phyloP scores from a whole-genome alignment of 2,329 filamentous ascomycete species.

The Penicillium sp. region DNA sequence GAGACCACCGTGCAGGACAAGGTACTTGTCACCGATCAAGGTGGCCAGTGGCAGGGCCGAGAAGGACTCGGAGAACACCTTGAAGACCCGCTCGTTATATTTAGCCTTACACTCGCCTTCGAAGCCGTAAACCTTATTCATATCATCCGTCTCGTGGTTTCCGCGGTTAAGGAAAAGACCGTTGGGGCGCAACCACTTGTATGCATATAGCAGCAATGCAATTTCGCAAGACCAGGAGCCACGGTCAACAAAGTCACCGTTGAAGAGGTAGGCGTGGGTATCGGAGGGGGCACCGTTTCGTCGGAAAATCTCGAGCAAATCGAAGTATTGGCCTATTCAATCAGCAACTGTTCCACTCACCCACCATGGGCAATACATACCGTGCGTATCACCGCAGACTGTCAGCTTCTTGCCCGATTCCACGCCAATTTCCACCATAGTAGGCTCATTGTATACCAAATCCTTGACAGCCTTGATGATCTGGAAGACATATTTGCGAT shows the following conservation, averaged over 20 bases:
- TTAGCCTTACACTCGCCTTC: conserved; percentile 98
- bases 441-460: conserved; percentile 86
- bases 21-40: conserved; percentile 83
- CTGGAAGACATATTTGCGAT: conserved; percentile 96
- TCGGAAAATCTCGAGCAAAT: conserved; percentile 93
- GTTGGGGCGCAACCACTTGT: conserved; percentile 90
- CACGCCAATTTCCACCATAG: conserved; percentile 92
- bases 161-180: conserved; percentile 94
- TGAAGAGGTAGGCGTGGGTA: conserved; percentile 93
- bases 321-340: conserved; percentile 85
- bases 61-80: conserved; percentile 97
- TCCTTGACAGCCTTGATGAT: conserved; percentile 89
- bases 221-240: conserved; percentile 99
- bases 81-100: conserved; percentile 95
- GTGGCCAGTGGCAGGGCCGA: conserved; percentile 90
- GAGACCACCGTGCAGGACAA: conserved; percentile 89
- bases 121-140: conserved; percentile 98
- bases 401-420: conserved; percentile 76
- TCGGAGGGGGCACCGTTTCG: conserved; percentile 82
- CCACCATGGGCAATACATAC: conserved; percentile 46
- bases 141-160: conserved; percentile 98
- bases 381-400: conserved; percentile 96
- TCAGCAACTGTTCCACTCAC: conserved; percentile 1
- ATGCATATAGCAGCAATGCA: conserved; percentile 86
- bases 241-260: conserved; percentile 96